A percentile compares a stretch with the other conserved stretches of the same genome.
phyloP scores from a whole-genome alignment of 2,329 filamentous ascomycete genomes.

The Trichoderma simmonsii region DNA sequence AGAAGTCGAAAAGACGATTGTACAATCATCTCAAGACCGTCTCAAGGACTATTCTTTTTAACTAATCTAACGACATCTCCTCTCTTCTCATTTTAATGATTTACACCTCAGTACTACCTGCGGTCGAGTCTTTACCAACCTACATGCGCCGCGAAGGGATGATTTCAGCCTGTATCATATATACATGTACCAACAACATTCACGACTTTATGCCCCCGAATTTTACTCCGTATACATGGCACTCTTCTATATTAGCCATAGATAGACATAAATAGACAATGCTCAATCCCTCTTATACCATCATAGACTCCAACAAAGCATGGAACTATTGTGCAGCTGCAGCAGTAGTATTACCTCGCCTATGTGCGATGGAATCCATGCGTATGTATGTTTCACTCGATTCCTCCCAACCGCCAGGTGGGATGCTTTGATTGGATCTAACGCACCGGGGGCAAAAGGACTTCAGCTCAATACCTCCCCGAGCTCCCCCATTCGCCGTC shows the following conservation, averaged over 20 bases:
- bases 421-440: conserved; percentile 6
- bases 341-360: neutral
- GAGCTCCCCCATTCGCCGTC: neutral
- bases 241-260: neutral
- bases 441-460: neutral
- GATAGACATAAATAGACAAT: neutral
- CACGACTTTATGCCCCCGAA: neutral
- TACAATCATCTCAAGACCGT: conserved; percentile 17
- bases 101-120: neutral
- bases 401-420: conserved; percentile 7
- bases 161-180: neutral
- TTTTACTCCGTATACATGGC: neutral
- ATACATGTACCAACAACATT: neutral
- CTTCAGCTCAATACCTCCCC: conserved; percentile 3
- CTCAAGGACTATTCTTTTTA: conserved; percentile 7
- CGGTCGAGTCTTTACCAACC: neutral
- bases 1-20: conserved; percentile 23
- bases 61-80: neutral
- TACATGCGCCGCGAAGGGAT: neutral
- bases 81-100: neutral
- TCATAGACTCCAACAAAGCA: neutral
- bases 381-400: conserved; percentile 5
- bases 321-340: neutral
- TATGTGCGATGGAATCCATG: neutral
- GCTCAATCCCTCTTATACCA: neutral